Evolutionary conservation across 1,284 basidiomycete species (phyloP), one percentile per base, ranked within the genome.

Genomic region (Moniliophthora roreri): DNA sequence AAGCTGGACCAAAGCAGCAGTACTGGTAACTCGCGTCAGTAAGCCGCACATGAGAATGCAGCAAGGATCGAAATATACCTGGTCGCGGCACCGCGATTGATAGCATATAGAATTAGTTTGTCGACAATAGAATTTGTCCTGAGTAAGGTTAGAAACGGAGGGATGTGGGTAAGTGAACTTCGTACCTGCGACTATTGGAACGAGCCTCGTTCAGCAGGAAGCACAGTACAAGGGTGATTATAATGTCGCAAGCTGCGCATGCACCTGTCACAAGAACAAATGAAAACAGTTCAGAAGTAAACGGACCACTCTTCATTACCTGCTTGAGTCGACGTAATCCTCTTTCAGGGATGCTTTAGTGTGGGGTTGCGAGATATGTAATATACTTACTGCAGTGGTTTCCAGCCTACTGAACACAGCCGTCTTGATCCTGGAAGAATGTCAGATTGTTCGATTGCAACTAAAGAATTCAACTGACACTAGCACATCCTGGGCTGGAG

Each of bases 111-210:
- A 16, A 50, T 50, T 38, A 50, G 10, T 28, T 50, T 50, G 26
- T 50, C 49, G n/a, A 50, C 41, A 9, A 50, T 26, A n/a, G 49
- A 39, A 21, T 50, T 50, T 8, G 49, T 50, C 28, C 49, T 50
- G 42, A 45, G 24, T n/a, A 28, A n/a, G n/a, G 2, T 48, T 13
- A 18, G 20, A 10, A 20, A 28, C 8, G 44, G 1, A 3, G 3
- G 18, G 13, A 7, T 9, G n/a, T 10, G 10, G 32, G 10, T 21
- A 16, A 34, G 34, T 1, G 16, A 10, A 48, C 13, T 2, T 32
- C 28, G 15, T 3, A 48, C 46, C 32, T 48, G 2, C 32, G 24
- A 18, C 46, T 48, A 11, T n/a, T 6, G n/a, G 46, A 32, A 18
- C 46, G 24, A 16, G 28, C 21, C 15, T 24, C 32, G 16, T 50